Base-by-base conservation (phyloP, 345 rosid species). In the Gossypium ekmanianum region DNA sequence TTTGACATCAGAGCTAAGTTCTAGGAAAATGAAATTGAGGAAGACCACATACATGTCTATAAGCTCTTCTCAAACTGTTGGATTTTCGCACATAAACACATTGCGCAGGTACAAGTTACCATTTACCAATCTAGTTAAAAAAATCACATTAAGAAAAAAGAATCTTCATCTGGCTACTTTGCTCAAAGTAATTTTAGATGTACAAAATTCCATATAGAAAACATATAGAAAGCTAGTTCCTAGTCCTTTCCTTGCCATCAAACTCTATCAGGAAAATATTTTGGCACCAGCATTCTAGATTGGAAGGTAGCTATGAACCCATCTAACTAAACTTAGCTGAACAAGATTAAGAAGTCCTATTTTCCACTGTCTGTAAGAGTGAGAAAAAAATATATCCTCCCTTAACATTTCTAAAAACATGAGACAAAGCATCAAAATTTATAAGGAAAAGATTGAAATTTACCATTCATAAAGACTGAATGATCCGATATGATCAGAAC, bases 401-500 rank as follows among this genome's bases (percentile, higher is more conserved):
- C 70, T 44, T 43, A 12, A 65, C 17, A 18, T 43, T 43, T 18
- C 3, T 65, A 17, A 64, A 6, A 66, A 61, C 43, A 27, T 26
- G 9, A 4, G 9, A 65, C 41, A 34, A 34, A 34, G 41, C 7
- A 34, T 34, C 41, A 34, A 34, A 34, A 34, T 34, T 34, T 34
- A 34, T 45, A 6, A 16, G 45, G 43, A 45, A 7, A 48, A 64
- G 51, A 39, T 61, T 34, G 4, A 74, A 63, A 34, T 34, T 81
- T 81, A 88, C 92, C 89, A 51, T 44, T 79, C 71, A 88, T 72
- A 67, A 91, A 95, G 61, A 92, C 34, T 13, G 94, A 87, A 77
- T 93, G 99, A 79, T 91, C 99, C 48, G 97, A 86, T 82, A 95
- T 81, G 57, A 95, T 78, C 68, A 89, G 87, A 47, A 82, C 94